Evolutionary conservation across 208 protist genomes (phyloP), one percentile per base, ranked within the genome.

Genomic region (Leptomonas seymouri): DNA sequence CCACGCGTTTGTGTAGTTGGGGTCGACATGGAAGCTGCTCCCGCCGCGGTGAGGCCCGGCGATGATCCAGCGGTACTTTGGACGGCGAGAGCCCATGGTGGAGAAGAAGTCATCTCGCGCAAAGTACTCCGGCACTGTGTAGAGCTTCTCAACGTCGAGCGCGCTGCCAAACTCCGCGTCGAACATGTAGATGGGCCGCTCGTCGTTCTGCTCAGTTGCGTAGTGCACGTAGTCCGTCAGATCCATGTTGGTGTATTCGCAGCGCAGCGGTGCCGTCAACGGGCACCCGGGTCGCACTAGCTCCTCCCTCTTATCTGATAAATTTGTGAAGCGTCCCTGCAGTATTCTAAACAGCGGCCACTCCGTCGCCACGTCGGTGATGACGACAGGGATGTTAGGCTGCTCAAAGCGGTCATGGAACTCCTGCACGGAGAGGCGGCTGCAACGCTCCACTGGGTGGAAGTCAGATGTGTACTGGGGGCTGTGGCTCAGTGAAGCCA

Each of bases 161-260:
- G 73, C 77, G 25, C 30, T 75, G 49, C 82, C 86, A 50, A 94
- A 97, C 68, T 97, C 86, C 14, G 87, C 76, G 73, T 97, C 92
- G 69, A 97, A 97, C 78, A 97, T 87, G 80, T 97, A 97, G 62
- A 93, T 93, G 14, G 90, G 90, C n/a, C 90, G 85, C 69, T 97
- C 92, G 67, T 95, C 92, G 9, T 67, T 74, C 66, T 94, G 88
- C 62, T 87, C 78, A 39, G 50, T 76, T 1, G 89, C 88, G 73
- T 97, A 97, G 36, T 51, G 79, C 25, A 94, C 87, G 63, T 95
- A 97, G 75, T 97, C 90, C 27, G 67, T 76, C n/a, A 94, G 66
- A 50, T 65, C 86, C 90, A 97, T 93, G 55, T 67, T 86, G 6
- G 92, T 94, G 79, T 91, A 80, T 76, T 97, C 92, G 80, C 92